These are phyloP conservation scores for Zalaria sp. DNA, from an alignment of 2,329 filamentous ascomycete genomes.

Conservation along the genomic window DNA sequence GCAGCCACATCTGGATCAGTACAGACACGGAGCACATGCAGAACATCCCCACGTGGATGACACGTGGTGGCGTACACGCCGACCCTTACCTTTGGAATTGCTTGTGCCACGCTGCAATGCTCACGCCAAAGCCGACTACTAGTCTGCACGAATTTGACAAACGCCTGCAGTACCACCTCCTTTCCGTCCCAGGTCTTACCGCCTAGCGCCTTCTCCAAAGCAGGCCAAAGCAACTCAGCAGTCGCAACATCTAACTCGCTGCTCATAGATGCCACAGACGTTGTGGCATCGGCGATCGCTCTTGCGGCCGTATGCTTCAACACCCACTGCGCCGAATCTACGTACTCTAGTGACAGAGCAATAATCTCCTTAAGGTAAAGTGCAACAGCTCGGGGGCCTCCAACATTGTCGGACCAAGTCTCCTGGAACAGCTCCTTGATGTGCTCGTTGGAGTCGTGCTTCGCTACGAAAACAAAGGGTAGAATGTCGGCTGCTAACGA, in stretches of 20 bases:
- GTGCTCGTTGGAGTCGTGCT: constrained; percentile 71
- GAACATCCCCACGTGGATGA: neutral
- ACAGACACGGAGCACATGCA: neutral
- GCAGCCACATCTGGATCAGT: constrained; percentile 1
- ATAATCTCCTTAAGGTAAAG: constrained; percentile 78
- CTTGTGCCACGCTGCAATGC: constrained; percentile 42
- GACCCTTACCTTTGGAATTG: constrained; percentile 48
- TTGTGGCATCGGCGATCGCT: constrained; percentile 59
- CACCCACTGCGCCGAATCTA: constrained; percentile 75
- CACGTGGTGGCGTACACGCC: neutral
- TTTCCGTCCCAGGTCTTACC: constrained; percentile 92
- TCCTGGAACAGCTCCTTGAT: constrained; percentile 68
- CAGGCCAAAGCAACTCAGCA: constrained; percentile 60
- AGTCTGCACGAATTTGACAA: constrained; percentile 62
- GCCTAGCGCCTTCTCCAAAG: constrained; percentile 64
- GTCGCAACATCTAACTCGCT: constrained; percentile 43
- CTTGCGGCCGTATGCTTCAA: constrained; percentile 81
- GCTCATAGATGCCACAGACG: constrained; percentile 38
- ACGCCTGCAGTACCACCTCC: constrained; percentile 66
- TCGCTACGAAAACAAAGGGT: constrained; percentile 77
- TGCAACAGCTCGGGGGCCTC: constrained; percentile 65
- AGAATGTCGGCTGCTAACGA: constrained; percentile 60
- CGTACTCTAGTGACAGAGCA: constrained; percentile 47
- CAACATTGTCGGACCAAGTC: constrained; percentile 84
- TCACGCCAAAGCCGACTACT: constrained; percentile 45